phyloP scores from a whole-genome alignment of 139 green algal genomes.

The Coelastrella sp. region DNA sequence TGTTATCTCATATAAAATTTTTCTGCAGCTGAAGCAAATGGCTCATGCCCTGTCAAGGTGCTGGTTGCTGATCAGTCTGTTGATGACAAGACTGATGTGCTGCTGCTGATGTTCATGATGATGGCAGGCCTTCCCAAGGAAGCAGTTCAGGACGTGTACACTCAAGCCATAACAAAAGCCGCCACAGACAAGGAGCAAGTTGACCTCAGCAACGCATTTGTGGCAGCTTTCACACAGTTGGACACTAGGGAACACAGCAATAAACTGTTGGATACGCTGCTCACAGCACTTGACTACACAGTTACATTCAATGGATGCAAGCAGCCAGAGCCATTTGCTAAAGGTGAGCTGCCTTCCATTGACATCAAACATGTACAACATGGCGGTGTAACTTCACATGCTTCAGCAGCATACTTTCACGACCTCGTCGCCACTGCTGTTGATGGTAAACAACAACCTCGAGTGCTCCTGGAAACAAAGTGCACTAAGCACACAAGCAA shows the following conservation, averaged over 20 bases:
- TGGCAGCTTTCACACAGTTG: slow-evolving; percentile 3
- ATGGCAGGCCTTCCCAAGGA: slow-evolving; percentile 9
- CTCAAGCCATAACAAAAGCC: slow-evolving; percentile 41
- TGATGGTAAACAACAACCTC: background rate
- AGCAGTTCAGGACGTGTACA: slow-evolving; percentile 35
- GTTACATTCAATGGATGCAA: slow-evolving; percentile 3
- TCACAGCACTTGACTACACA: slow-evolving; percentile 17
- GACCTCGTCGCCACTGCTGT: background rate
- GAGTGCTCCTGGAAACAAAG: background rate
- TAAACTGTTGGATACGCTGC: slow-evolving; percentile 4
- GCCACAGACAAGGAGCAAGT: background rate
- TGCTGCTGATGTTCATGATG: background rate
- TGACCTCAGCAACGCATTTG: slow-evolving; percentile 47
- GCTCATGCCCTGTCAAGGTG: no score
- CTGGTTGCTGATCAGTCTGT: background rate
- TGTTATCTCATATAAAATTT: no score
- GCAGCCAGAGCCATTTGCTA: background rate
- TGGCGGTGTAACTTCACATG: background rate
- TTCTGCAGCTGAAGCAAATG: no score
- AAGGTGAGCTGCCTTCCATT: background rate
- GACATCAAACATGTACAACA: background rate
- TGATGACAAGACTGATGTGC: background rate
- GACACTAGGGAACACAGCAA: background rate
- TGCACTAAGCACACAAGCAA: background rate
- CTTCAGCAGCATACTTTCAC: background rate